Evolutionary conservation across 75 land plant genomes (phyloP), one percentile per base, ranked within the genome.

Genomic region (Picea sitchensis): DNA sequence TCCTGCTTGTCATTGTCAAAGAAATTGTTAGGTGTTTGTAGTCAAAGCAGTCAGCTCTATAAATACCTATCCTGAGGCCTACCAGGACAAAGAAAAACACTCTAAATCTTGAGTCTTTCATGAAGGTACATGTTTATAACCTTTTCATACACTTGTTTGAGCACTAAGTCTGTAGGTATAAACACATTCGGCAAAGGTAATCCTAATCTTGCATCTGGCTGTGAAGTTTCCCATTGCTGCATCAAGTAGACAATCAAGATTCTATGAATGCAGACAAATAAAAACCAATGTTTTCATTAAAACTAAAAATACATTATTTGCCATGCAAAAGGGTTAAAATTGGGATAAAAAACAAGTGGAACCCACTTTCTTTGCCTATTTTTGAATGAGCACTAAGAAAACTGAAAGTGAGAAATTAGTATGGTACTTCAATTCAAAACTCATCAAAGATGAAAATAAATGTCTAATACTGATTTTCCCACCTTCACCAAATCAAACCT

Each of bases 121-220:
- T 44, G 9, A 44, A 41, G 47, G 5, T n/a, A 20, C n/a, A 0
- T 78, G 26, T 47, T 21, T 18, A 20, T 58, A 75, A 91, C 94
- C 92, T 89, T 85, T 36, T 88, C 84, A 31, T 76, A 44, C 11
- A 79, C 78, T 44, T 85, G 51, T 84, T 92, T 93, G 15, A 97
- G 71, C 26, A 82, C 73, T 58, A 97, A 85, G 64, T 97, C 95
- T 51, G 95, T 91, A 20, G 99, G 98, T 72, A 97, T 91, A 67
- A 97, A 97, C 36, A 88, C 68, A 84, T 97, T 97, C 51, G 88
- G 89, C 12, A 72, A 57, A 79, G 99, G 99, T 68, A 97, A 87
- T 84, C 90, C 90, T 64, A 97, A 80, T 78, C 88, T 76, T 76
- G 75, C 84, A 81, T 90, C 81, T 65, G 89, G 90, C 67, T 91